Evolutionary conservation across 1,139 yeast species (phyloP), one percentile per base, ranked within the genome.

Genomic region (Blastobotrys serpentis): DNA sequence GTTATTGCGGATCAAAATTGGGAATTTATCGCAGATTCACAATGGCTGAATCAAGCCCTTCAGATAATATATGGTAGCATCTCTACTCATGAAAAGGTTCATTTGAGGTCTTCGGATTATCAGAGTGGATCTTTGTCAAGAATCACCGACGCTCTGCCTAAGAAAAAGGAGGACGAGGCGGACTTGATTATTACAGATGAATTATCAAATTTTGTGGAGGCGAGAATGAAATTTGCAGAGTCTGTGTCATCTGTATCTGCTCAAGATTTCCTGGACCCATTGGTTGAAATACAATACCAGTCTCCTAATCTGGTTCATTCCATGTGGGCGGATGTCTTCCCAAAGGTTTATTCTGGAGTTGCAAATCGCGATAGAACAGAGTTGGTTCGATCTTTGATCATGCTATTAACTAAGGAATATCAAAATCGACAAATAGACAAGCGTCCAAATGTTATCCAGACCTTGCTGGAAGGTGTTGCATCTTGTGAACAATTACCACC

Each of bases 21-120:
- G 99, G 98, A 94, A 64, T 85, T 78, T 59, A 73, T 94, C 44
- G 92, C 95, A 0, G 98, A 90, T 56, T 86, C 86, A 60, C 89
- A 90, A 44, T 94, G 98, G 98, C 71, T 90, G 53, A 88, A 89
- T 63, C 98, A 92, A 66, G 98, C 96, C 0, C 72, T 88, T 34
- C 98, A 92, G 63, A 69, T 94, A 39, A 70, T 94, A 10, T 86
- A 85, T 62, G 96, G 95, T 0, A 77, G 95, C 0, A 79, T 88
- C 29, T 84, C 82, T 50, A 67, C 67, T 40, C 77, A 77, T 1
- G 71, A 76, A 48, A 67, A 62, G 5, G 58, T 86, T 25, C 67
- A 64, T 26, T 66, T 86, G 39, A 66, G 70, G 4, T 68, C 69
- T 0, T 72, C 69, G 8, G 84, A 82, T 43, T 76, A 79, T 55